Percentiles rank a stretch among this genome's conserved stretches.
These are phyloP conservation scores for Alectoria sarmentosa DNA, from an alignment of 495 filamentous ascomycete genomes.

Conservation along the genomic window DNA sequence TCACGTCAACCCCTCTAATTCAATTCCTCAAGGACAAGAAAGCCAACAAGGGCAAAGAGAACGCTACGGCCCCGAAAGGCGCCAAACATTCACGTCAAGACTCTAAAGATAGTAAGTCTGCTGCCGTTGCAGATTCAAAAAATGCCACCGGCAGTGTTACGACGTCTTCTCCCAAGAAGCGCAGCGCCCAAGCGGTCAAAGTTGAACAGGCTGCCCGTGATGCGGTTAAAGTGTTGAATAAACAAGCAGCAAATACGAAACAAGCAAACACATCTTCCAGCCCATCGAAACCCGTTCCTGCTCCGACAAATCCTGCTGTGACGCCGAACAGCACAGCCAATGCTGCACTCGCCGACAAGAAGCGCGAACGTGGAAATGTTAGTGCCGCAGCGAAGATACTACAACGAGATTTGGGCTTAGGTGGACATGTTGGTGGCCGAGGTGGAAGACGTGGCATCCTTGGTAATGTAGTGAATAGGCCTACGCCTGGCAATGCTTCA, in stretches of 20 bases:
- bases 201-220: constrained; percentile 62
- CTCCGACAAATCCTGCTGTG: constrained; percentile 19
- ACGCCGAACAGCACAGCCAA: constrained; percentile 24
- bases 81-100: constrained; percentile 39
- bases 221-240: constrained; percentile 72
- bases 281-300: constrained; percentile 32
- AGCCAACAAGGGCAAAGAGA: constrained; percentile 75
- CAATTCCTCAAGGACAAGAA: constrained; percentile 88
- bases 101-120: constrained; percentile 50
- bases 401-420: constrained; percentile 84
- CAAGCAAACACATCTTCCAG: constrained; percentile 31
- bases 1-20: constrained; percentile 79
- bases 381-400: constrained; percentile 76
- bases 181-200: constrained; percentile 35
- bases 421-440: constrained; percentile 46
- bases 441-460: constrained; percentile 34
- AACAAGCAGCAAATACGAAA: constrained; percentile 43
- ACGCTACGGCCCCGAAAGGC: constrained; percentile 35
- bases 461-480: constrained; percentile 31
- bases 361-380: constrained; percentile 61
- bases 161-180: constrained; percentile 39
- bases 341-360: constrained; percentile 40
- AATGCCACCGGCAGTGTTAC: constrained; percentile 25
- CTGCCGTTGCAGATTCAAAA: constrained; percentile 43
- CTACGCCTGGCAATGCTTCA: constrained; percentile 46